Evolutionary conservation across 2,329 filamentous ascomycete species (phyloP).

Genomic region (Claviceps paspali): DNA sequence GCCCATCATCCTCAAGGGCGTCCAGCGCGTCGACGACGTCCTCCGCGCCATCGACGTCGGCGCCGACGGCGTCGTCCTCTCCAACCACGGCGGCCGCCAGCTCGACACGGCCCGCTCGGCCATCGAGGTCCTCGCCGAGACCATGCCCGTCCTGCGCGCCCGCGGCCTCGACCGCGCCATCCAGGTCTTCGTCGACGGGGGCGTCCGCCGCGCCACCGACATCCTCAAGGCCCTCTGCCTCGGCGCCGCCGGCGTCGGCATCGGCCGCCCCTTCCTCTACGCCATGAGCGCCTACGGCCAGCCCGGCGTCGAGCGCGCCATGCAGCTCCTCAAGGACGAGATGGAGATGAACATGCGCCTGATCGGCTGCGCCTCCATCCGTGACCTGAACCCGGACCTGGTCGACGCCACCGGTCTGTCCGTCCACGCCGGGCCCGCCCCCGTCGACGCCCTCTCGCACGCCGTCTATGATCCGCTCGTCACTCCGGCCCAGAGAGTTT

Average conservation of each 20-base stretch:
- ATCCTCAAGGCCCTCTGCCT: constrained; percentile 91
- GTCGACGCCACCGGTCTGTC: constrained; percentile 61
- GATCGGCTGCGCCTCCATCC: constrained; percentile 62
- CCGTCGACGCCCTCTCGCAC: constrained; percentile 30
- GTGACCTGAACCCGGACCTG: constrained; percentile 65
- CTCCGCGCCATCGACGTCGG: constrained; percentile 69
- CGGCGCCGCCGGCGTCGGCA: constrained; percentile 82
- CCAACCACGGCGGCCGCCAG: constrained; percentile 90
- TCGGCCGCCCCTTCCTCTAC: constrained; percentile 87
- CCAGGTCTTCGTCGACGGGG: constrained; percentile 84
- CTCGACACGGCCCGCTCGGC: constrained; percentile 82
- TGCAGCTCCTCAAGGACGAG: constrained; percentile 87
- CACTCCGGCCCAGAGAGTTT: constrained; percentile 35
- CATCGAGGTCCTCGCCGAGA: constrained; percentile 82
- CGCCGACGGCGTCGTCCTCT: constrained; percentile 80
- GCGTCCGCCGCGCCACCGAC: constrained; percentile 78
- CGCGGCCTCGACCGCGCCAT: constrained; percentile 60
- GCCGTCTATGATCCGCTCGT: constrained; percentile 39
- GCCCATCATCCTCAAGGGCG: constrained; percentile 92
- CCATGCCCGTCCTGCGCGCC: constrained; percentile 71
- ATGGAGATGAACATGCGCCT: constrained; percentile 99
- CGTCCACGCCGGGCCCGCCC: constrained; percentile 33
- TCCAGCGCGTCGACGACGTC: constrained; percentile 92
- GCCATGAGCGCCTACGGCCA: constrained; percentile 90
- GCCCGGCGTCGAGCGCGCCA: constrained; percentile 76